A percentile compares a stretch with the other conserved stretches of the same genome.
Evolutionary conservation across 192 early-diverging fungal species (phyloP).

Genomic region (Linnemannia schmuckeri): DNA sequence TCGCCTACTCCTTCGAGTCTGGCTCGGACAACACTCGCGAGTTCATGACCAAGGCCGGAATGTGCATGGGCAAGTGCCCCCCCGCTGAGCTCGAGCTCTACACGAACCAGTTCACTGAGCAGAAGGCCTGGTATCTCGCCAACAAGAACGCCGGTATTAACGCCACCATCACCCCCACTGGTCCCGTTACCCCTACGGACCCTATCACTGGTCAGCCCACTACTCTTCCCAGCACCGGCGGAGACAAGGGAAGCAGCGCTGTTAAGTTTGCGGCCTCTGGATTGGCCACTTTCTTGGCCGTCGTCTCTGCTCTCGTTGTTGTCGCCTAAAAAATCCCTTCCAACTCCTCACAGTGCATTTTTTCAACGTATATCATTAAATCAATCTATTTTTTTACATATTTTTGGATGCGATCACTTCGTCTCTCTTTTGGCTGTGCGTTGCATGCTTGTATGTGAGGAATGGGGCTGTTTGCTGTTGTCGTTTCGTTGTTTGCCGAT

Average conservation of each 20-base stretch:
- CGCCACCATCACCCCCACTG: constrained; percentile 12
- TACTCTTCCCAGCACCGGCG: neutral
- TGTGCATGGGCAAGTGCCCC: constrained; percentile 21
- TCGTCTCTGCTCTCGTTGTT: neutral
- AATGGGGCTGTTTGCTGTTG: too few species aligned
- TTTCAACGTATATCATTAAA: too few species aligned
- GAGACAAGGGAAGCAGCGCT: neutral
- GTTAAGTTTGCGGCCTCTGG: constrained; percentile 16
- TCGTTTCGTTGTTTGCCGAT: too few species aligned
- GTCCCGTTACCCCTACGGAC: neutral
- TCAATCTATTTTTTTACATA: too few species aligned
- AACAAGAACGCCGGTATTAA: neutral
- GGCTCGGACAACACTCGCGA: constrained; percentile 2
- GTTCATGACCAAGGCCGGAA: constrained; percentile 30
- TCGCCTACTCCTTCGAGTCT: constrained; percentile 17
- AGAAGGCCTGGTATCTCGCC: constrained; percentile 14
- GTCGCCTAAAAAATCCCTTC: neutral
- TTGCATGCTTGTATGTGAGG: too few species aligned
- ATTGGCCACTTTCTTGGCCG: constrained; percentile 4
- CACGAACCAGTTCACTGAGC: constrained; percentile 8
- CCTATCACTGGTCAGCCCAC: neutral
- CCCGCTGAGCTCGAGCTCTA: constrained; percentile 15
- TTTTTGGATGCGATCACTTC: too few species aligned
- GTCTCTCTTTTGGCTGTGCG: too few species aligned
- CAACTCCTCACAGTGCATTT: too few species aligned